These are phyloP conservation scores for Lipomyces chichibuensis DNA, from an alignment of 805 yeast species.

Conservation along the genomic window DNA sequence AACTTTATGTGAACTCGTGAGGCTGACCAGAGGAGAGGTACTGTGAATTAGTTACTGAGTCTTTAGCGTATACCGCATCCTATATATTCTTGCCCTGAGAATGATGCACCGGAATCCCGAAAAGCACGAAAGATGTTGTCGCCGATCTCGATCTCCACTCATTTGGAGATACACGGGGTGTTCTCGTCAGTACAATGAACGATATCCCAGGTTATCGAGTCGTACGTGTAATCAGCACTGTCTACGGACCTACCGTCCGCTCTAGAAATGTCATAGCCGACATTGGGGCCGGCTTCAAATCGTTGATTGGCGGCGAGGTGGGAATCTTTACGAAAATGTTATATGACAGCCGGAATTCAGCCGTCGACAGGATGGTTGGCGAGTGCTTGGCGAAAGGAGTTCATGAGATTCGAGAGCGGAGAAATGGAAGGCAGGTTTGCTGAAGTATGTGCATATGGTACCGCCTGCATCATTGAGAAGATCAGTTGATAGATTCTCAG, in stretches of 20 bases:
- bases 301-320: background rate
- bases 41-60: no score
- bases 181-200: background rate
- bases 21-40: no score
- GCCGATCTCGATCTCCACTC: background rate
- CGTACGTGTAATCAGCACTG: background rate
- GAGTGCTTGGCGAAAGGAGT: background rate
- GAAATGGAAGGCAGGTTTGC: background rate
- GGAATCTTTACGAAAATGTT: background rate
- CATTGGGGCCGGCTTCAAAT: background rate
- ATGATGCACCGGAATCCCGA: background rate
- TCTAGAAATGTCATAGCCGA: background rate
- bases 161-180: background rate
- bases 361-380: slow-evolving; percentile 2
- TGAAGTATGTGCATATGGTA: slow-evolving; percentile 1
- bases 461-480: background rate
- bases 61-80: no score
- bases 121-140: background rate
- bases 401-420: background rate
- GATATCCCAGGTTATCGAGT: background rate
- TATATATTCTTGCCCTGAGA: no score
- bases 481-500: background rate
- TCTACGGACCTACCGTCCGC: slow-evolving; percentile 1
- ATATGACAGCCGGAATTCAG: background rate
- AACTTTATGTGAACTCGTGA: no score